Conservation (phyloP, 495 filamentous ascomycete genomes). For the Penicillium goetzii region DNA sequence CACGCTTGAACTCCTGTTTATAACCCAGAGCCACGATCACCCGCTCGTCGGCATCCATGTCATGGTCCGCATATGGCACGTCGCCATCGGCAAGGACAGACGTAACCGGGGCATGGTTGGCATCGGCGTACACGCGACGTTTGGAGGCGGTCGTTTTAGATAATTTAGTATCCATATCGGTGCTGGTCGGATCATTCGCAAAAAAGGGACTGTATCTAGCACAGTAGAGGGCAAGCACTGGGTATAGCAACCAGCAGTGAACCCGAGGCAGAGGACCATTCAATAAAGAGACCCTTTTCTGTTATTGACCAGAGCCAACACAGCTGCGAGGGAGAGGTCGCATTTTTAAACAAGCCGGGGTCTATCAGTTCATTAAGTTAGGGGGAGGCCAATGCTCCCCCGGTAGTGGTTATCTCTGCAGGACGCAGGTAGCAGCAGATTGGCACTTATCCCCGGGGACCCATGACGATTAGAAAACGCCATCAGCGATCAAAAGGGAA, state of each 20-base stretch:
- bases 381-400: background rate
- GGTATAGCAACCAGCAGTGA: background rate
- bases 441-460: constrained; percentile 11
- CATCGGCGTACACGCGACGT: constrained; percentile 23
- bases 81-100: constrained; percentile 69
- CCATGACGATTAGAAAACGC: constrained; percentile 15
- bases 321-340: background rate
- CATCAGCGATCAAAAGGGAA: constrained; percentile 1
- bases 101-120: constrained; percentile 63
- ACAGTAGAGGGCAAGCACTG: background rate
- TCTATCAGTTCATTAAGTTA: background rate
- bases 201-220: background rate
- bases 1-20: constrained; percentile 80
- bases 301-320: background rate
- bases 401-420: constrained; percentile 26
- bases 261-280: background rate
- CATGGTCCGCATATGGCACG: constrained; percentile 58
- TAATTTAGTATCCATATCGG: constrained; percentile 20
- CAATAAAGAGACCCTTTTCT: background rate
- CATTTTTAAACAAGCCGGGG: constrained; percentile 2
- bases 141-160: constrained; percentile 26
- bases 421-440: constrained; percentile 8
- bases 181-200: constrained; percentile 1
- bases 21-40: constrained; percentile 73
- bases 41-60: constrained; percentile 64